Evolutionary conservation across 2,329 filamentous ascomycete genomes (phyloP).

Genomic region (Nannizziopsis arthrosporioides): DNA sequence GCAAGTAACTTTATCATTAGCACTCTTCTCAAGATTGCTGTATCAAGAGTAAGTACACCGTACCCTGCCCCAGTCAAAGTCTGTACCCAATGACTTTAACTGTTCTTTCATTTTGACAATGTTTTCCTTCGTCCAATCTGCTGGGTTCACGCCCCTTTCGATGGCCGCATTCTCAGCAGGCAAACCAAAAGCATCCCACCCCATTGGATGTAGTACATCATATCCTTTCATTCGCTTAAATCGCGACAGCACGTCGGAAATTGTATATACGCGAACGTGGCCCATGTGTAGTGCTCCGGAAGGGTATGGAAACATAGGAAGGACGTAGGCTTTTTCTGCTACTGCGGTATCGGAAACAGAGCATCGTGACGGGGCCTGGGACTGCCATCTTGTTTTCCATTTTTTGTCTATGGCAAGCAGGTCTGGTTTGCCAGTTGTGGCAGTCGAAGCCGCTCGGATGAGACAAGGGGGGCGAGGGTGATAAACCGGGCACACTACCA

Average conservation of each 20-base stretch:
- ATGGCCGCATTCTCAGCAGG: slow-evolving; percentile 87
- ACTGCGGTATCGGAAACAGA: slow-evolving; percentile 5
- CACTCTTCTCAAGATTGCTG: background rate
- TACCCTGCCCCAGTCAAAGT: slow-evolving; percentile 74
- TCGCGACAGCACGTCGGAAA: slow-evolving; percentile 72
- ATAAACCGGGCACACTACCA: background rate
- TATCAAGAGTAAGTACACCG: slow-evolving; percentile 21
- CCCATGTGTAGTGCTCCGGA: slow-evolving; percentile 78
- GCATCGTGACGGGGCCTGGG: slow-evolving; percentile 10
- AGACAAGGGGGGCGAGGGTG: background rate
- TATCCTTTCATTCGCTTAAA: slow-evolving; percentile 63
- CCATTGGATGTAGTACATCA: slow-evolving; percentile 75
- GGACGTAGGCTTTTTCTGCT: slow-evolving; percentile 49
- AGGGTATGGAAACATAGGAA: slow-evolving; percentile 90
- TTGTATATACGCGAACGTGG: slow-evolving; percentile 79
- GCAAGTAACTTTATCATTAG: slow-evolving; percentile 3
- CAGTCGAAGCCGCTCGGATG: slow-evolving; percentile 18
- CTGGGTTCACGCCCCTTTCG: slow-evolving; percentile 66
- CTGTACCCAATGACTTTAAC: slow-evolving; percentile 64
- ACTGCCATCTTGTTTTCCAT: slow-evolving; percentile 44
- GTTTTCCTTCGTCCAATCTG: slow-evolving; percentile 66
- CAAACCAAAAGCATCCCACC: slow-evolving; percentile 86
- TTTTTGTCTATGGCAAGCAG: slow-evolving; percentile 41
- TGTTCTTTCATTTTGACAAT: slow-evolving; percentile 78
- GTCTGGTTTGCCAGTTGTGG: slow-evolving; percentile 26